Percentiles rank a stretch among this genome's conserved stretches.
These are phyloP conservation scores for Dactylis glomerata DNA, from an alignment of 176 grass and related monocot genomes.

Conservation along the genomic window DNA sequence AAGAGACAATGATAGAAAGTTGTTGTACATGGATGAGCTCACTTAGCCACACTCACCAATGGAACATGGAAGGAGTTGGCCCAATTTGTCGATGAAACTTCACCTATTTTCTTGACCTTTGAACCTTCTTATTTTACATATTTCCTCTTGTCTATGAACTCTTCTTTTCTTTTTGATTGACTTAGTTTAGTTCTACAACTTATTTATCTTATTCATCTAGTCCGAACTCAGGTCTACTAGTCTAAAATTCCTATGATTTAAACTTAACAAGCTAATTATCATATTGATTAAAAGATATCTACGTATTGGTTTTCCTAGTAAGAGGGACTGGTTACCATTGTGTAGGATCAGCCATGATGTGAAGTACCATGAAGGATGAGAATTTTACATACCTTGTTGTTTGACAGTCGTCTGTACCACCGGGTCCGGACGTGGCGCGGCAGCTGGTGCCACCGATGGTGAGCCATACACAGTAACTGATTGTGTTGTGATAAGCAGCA, in stretches of 20 bases:
- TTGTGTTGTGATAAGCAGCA: not conserved
- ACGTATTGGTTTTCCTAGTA: not conserved
- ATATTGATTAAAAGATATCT: not conserved
- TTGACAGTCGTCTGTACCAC: not conserved
- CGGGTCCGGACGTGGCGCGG: not conserved
- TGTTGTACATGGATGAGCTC: no score
- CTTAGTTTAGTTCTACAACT: not conserved
- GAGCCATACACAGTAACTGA: not conserved
- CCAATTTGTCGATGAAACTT: not conserved
- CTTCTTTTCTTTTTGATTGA: no score
- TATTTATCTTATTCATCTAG: not conserved
- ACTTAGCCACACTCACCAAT: not conserved
- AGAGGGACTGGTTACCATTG: not conserved
- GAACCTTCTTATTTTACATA: not conserved
- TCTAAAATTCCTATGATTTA: not conserved
- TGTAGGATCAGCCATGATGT: not conserved
- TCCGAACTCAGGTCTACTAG: not conserved
- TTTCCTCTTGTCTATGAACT: not conserved
- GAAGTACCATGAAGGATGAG: not conserved
- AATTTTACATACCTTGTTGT: not conserved
- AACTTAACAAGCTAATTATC: not conserved
- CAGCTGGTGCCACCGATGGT: not conserved
- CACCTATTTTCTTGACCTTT: not conserved
- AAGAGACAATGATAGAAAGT: not conserved
- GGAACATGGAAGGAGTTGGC: not conserved